These are phyloP conservation scores for Sclerotiophoma versabilis DNA, from an alignment of 2,329 filamentous ascomycete genomes.

Conservation along the genomic window DNA sequence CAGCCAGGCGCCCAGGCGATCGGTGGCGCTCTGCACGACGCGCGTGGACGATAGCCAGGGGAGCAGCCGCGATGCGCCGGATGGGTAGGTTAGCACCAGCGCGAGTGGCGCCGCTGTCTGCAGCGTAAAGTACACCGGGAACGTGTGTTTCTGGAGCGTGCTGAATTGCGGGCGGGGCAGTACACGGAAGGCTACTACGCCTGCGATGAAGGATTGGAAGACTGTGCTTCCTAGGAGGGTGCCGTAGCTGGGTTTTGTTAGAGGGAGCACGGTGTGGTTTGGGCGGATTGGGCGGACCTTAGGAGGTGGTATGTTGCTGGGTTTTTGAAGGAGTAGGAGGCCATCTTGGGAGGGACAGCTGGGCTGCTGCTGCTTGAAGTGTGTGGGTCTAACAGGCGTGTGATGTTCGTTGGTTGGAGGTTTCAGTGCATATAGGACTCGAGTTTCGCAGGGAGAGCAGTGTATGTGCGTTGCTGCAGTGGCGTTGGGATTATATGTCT, in stretches of 20 bases:
- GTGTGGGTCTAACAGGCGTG: too few relatives aligned
- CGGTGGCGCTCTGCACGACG: conserved; percentile 19
- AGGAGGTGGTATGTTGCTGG: conserved; percentile 79
- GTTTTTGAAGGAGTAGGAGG: conserved; percentile 62
- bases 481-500: background rate
- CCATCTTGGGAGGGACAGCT: conserved; percentile 39
- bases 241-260: conserved; percentile 69
- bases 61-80: conserved; percentile 19
- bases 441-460: too few relatives aligned
- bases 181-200: conserved; percentile 77
- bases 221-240: conserved; percentile 85
- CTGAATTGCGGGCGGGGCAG: conserved; percentile 83
- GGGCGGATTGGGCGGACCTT: conserved; percentile 67
- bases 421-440: too few relatives aligned
- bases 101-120: conserved; percentile 78
- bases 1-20: conserved; percentile 57
- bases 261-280: too few relatives aligned
- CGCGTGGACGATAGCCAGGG: conserved; percentile 11
- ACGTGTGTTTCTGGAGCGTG: conserved; percentile 75
- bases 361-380: background rate
- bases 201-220: conserved; percentile 82
- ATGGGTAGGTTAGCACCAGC: conserved; percentile 80
- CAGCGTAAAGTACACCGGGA: conserved; percentile 87
- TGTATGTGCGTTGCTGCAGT: too few relatives aligned
- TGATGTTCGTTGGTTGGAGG: too few relatives aligned